Conservation (phyloP, 83 land plant genomes). For the Picea abies region DNA sequence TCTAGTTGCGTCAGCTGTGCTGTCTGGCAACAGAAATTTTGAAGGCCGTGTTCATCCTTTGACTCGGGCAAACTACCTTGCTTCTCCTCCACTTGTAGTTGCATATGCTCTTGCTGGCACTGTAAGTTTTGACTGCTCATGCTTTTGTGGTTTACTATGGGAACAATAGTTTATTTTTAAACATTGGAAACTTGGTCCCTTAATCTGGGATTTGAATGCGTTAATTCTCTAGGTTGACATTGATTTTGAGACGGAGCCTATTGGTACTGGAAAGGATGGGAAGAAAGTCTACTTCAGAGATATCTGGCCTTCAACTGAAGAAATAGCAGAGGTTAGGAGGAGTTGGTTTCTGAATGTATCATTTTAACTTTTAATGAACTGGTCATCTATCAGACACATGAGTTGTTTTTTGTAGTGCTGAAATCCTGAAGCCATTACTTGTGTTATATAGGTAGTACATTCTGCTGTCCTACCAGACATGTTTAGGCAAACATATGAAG, state of each 20-base stretch:
- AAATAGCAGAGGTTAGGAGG: conserved; percentile 77
- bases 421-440: not conserved
- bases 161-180: not conserved
- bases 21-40: conserved; percentile 88
- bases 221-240: conserved; percentile 77
- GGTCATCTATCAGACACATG: not conserved
- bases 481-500: conserved; percentile 88
- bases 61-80: conserved; percentile 88
- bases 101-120: conserved; percentile 95
- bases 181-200: not conserved
- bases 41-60: conserved; percentile 90
- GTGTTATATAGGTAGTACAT: conserved; percentile 70
- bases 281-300: conserved; percentile 82
- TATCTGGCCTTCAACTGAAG: conserved; percentile 95
- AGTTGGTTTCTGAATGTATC: not conserved
- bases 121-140: conserved; percentile 33
- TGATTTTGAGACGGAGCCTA: conserved; percentile 94
- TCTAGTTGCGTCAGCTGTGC: conserved; percentile 83
- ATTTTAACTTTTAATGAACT: not conserved
- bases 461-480: conserved; percentile 86
- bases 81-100: conserved; percentile 88
- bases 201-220: not conserved
- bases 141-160: not conserved
- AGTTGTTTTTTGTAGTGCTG: not conserved
- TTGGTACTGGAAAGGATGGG: conserved; percentile 89